Base-by-base conservation (phyloP, 305 asterid species). In the Ilex paraguariensis region DNA sequence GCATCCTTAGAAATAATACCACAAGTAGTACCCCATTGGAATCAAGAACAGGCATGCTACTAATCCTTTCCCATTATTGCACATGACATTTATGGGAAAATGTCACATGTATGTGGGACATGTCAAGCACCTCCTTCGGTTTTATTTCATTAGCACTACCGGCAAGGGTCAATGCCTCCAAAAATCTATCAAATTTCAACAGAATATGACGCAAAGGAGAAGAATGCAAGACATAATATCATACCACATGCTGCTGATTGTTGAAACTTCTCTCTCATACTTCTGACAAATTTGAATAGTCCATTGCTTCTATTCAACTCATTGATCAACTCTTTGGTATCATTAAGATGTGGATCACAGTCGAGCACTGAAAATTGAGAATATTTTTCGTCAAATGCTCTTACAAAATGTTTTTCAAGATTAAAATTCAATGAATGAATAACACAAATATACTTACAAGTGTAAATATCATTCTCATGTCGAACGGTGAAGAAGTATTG, bases 211-310 rank as follows among this genome's bases (percentile, higher is more conserved):
- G 31, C 12, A 14, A 21, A 57, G 58, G 57, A 70, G 28, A 57
- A 49, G 13, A 31, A 56, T 30, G 59, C 62, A 65, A 72, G 68
- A 67, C 40, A 60, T 31, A 68, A 64, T 60, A 65, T 12, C 78
- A 48, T 79, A 93, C 97, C 97, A 60, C 56, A 58, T 54, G 76
- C 61, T 55, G 84, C 83, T 65, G 89, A 80, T 79, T 80, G 85
- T 83, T 83, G 97, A 77, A 94, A 94, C 66, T 82, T 86, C 73
- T 75, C 86, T 68, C 96, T 85, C 97, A 94, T 82, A 67, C 73
- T 82, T 76, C 97, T 81, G 67, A 88, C 99, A 71, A 94, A 91
- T 75, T 88, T 80, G 88, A 83, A 91, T 39, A 91, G 79, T 60
- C 88, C 96, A 57, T 94, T 90, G 85, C 75, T 88, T 60, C 62